Percentiles rank a stretch among this genome's conserved stretches.
These are phyloP conservation scores for Dioszegia aurantiaca DNA, from an alignment of 768 basidiomycete species.

Conservation along the genomic window DNA sequence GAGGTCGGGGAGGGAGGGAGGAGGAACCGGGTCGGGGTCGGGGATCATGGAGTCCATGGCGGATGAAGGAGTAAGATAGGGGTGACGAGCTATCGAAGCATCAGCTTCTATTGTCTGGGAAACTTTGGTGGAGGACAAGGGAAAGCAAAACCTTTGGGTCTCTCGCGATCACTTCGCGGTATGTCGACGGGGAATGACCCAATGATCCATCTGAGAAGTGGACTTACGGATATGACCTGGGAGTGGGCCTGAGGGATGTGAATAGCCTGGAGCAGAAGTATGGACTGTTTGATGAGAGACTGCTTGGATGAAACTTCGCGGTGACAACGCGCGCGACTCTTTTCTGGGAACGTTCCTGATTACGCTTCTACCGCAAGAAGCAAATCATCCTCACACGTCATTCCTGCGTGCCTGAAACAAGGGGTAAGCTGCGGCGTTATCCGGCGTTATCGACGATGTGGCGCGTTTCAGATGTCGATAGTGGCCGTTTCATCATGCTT, in stretches of 20 bases:
- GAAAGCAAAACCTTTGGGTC: no score
- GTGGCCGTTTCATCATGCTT: no score
- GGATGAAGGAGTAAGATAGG: background rate
- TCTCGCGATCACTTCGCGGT: no score
- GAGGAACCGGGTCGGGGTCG: slow-evolving; percentile 46
- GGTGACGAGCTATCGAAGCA: no score
- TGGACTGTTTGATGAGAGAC: no score
- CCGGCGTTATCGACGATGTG: background rate
- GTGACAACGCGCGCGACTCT: background rate
- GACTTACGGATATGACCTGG: no score
- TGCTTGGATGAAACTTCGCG: no score
- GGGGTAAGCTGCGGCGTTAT: background rate
- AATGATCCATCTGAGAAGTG: no score
- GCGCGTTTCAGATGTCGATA: slow-evolving; percentile 3
- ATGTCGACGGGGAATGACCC: no score
- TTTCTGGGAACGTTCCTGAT: background rate
- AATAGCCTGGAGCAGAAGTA: no score
- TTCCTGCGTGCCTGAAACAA: background rate
- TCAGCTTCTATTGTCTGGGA: no score
- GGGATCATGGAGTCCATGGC: slow-evolving; percentile 51
- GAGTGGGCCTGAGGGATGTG: no score
- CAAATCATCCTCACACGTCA: background rate
- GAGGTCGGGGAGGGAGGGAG: slow-evolving; percentile 60
- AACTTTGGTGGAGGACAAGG: slow-evolving; percentile 3
- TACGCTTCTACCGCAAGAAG: background rate